Conservation (phyloP, 306 rosid genomes). For the Argentina anserina region DNA sequence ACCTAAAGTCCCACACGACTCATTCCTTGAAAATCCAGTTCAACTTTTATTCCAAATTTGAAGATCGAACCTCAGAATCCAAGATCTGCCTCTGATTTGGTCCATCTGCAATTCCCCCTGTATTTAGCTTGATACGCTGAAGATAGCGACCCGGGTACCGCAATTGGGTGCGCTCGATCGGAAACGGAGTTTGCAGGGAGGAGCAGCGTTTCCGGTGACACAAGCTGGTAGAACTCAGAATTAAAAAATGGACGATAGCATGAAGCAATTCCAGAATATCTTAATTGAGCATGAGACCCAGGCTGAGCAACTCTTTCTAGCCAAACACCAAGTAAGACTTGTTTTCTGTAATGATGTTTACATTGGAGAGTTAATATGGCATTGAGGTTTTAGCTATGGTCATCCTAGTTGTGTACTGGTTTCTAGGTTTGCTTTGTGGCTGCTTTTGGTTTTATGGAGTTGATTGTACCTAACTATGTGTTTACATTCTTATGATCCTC, state of each 20-base stretch:
- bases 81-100: no score
- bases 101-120: no score
- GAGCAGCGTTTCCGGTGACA: no score
- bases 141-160: no score
- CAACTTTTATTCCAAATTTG: no score
- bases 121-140: no score
- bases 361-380: not conserved
- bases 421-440: not conserved
- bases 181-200: no score
- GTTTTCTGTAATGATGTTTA: not conserved
- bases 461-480: not conserved
- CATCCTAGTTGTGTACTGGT: not conserved
- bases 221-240: not conserved
- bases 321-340: slow-evolving; percentile 56
- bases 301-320: slow-evolving; percentile 75
- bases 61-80: no score
- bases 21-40: no score
- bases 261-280: slow-evolving; percentile 44
- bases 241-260: slow-evolving; percentile 48
- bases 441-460: not conserved
- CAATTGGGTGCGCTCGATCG: no score
- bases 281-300: slow-evolving; percentile 64
- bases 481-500: not conserved
- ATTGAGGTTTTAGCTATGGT: not conserved
- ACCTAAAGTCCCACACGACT: no score